Evolutionary conservation across 495 filamentous ascomycete genomes (phyloP), one percentile per base, ranked within the genome.

Genomic region (Lindgomyces ingoldianus): DNA sequence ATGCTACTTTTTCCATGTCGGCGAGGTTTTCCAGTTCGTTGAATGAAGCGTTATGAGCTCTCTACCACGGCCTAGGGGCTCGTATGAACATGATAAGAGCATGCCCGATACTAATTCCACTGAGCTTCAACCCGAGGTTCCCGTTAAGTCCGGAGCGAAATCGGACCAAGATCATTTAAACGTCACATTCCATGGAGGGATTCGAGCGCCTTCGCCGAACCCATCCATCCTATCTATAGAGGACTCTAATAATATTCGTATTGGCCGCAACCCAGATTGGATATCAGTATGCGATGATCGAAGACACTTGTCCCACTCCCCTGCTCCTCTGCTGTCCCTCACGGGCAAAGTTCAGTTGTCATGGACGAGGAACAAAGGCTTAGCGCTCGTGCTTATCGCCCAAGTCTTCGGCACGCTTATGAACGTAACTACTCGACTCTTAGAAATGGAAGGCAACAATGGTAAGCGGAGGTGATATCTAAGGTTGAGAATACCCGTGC

Each of bases 351-450:
- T 70, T 4, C 29, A 62, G 26, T 49, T 60, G 1, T 74, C 71
- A 21, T 78, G 75, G 73, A 58, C 75, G 3, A 80, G 80, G 55
- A 91, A 95, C 69, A 89, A 89, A 64, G 89, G 89, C 1, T 80
- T 93, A 50, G 79, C 88, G 19, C 76, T 93, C 21, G 87, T 98
- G 33, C 74, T 91, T 18, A 27, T 87, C 22, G 82, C 92, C 10
- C 92, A 96, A 76, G 76, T 95, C 36, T 97, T 96, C 68, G 92
- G 89, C 0, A 87, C 88, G 0, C 75, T 90, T 47, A 98, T 98
- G 94, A 95, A 93, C 73, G 82, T 95, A 8, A 84, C 87, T 24
- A 90, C 91, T 0, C 82, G 93, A 41, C 71, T 95, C 1, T 77
- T 97, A 46, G 91, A 95, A 71, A 80, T 87, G 3, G 83, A 89